Evolutionary conservation across 371 early-diverging fungal genomes (phyloP), one percentile per base, ranked within the genome.

Genomic region (Saksenaea vasiformis): DNA sequence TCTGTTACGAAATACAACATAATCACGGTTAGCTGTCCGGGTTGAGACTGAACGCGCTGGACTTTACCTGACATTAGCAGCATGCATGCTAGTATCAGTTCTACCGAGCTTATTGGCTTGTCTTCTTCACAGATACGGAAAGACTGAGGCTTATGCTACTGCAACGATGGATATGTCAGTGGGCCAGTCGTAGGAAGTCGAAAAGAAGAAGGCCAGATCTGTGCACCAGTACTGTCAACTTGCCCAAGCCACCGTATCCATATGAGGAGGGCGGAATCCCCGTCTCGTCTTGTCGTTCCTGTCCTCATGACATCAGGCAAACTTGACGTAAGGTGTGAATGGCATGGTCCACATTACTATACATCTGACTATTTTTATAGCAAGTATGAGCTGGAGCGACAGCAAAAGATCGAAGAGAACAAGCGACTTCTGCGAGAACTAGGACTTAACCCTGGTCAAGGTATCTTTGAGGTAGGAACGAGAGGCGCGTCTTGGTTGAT

Each of bases 311-410:
- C 51, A 22, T 8, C 22, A 47, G 51, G 11, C 1, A 22, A 47
- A 19, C 17, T 5, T 8, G 51, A 22, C 51, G 24, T 47, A 47
- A 47, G 51, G 51, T 47, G 22, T 22, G 10, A 22, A 22, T 22
- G 51, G 24, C 44, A 47, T 22, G 17, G 11, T 5, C 10, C 22
- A 10, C 51, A 47, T 47, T 47, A 19, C 4, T 9, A 22, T 22
- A 5, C 22, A 47, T 47, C 51, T 47, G 22, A 47, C 5, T 41
- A 5, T 3, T 47, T 47, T 47, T 47, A 9, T 47, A 80, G 80
- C 61, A 59, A 73, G 5, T 78, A 78, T 69, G 82, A 82, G 34
- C 38, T 67, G 22, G 72, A 73, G 47, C 67, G 82, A 55, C 77
- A 72, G 15, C 55, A 62, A n/a, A 71, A 72, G 24, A 78, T 82